phyloP scores from a whole-genome alignment of 2,329 filamentous ascomycete species.

The Colletotrichum gloeosporioides region DNA sequence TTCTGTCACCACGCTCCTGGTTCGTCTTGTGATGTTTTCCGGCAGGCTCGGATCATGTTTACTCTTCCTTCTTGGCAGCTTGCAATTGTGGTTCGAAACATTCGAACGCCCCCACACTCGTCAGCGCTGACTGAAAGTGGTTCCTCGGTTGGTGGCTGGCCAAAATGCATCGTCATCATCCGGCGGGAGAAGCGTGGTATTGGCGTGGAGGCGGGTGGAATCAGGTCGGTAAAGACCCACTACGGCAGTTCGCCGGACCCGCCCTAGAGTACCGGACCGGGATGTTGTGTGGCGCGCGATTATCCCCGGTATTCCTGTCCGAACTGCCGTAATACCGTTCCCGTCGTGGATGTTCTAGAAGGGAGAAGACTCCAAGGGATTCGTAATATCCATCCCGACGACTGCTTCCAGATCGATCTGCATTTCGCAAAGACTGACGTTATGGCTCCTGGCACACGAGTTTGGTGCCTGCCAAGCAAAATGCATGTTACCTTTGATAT shows the following conservation, averaged over 20 bases:
- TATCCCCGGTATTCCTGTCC: background rate
- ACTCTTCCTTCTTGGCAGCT: background rate
- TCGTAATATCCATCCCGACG: background rate
- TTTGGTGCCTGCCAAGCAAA: background rate
- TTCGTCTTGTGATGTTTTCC: background rate
- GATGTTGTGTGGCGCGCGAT: background rate
- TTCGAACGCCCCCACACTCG: background rate
- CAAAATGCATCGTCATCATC: background rate
- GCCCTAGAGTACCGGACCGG: background rate
- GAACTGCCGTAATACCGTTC: background rate
- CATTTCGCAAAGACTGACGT: background rate
- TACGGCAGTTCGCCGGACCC: slow-evolving; percentile 3
- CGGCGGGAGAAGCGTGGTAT: background rate
- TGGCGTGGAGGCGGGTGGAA: background rate
- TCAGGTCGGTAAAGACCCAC: background rate
- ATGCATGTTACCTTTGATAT: background rate
- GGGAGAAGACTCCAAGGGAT: background rate
- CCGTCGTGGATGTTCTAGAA: background rate
- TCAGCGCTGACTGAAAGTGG: background rate
- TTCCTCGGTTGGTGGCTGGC: background rate
- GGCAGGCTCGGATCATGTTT: background rate
- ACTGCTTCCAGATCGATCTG: background rate
- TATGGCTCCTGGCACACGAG: background rate
- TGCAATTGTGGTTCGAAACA: background rate
- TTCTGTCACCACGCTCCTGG: background rate